These are phyloP conservation scores for Trametes cinnabarina DNA, from an alignment of 768 basidiomycete species.

Conservation along the genomic window DNA sequence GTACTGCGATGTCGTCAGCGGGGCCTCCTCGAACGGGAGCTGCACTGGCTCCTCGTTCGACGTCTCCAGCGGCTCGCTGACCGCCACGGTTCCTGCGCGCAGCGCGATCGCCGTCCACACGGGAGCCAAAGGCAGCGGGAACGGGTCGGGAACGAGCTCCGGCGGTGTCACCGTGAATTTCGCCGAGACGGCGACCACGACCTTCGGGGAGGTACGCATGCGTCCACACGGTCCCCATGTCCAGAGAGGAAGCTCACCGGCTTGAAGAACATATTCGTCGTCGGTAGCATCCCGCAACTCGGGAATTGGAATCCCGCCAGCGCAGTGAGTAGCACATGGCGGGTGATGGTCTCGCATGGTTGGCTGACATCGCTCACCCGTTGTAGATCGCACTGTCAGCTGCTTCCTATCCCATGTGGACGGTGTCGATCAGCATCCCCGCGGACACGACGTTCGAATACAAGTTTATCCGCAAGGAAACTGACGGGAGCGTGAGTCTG, in stretches of 20 bases:
- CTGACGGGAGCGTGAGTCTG: slow-evolving; percentile 46
- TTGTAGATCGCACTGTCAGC: slow-evolving; percentile 51
- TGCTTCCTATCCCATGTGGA: slow-evolving; percentile 55
- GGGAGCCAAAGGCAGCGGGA: slow-evolving; percentile 30
- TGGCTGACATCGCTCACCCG: not conserved
- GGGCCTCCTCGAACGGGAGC: slow-evolving; percentile 35
- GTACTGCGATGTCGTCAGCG: slow-evolving; percentile 67
- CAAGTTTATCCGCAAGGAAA: slow-evolving; percentile 60
- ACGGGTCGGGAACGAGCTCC: not conserved
- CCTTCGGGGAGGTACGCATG: slow-evolving; percentile 52
- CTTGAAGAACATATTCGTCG: slow-evolving; percentile 56
- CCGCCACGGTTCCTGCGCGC: slow-evolving; percentile 47
- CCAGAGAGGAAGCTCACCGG: not conserved
- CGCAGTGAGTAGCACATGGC: slow-evolving; percentile 36
- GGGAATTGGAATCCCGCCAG: slow-evolving; percentile 49
- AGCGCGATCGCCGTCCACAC: slow-evolving; percentile 58
- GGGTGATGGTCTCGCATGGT: not conserved
- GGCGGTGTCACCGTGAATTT: slow-evolving; percentile 45
- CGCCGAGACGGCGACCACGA: slow-evolving; percentile 54
- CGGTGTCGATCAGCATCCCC: slow-evolving; percentile 48
- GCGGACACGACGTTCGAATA: slow-evolving; percentile 50
- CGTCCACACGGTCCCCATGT: not conserved
- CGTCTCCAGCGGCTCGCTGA: slow-evolving; percentile 50
- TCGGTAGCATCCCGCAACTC: slow-evolving; percentile 54
- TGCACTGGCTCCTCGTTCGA: slow-evolving; percentile 55